Evolutionary conservation across 2,329 filamentous ascomycete genomes (phyloP).

Genomic region (Aspergillus quadricinctus): DNA sequence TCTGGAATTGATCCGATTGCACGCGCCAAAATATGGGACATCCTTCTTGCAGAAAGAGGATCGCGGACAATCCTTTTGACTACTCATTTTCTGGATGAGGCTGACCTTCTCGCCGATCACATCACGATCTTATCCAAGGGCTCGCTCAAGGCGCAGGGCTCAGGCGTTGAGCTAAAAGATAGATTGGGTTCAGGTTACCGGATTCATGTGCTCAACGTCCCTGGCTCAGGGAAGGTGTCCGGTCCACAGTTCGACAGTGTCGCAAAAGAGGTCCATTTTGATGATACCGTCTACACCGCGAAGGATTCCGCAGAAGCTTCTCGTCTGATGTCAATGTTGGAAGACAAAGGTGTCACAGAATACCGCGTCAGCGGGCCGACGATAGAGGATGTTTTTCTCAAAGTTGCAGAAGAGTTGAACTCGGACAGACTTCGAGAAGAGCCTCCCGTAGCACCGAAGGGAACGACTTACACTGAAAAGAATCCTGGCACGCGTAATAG

Average conservation of each 20-base stretch:
- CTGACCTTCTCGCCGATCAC: slow-evolving; percentile 81
- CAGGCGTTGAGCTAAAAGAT: slow-evolving; percentile 81
- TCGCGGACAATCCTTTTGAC: slow-evolving; percentile 79
- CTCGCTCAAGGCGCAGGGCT: slow-evolving; percentile 73
- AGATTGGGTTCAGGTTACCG: slow-evolving; percentile 78
- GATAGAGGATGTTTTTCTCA: slow-evolving; percentile 88
- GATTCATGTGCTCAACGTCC: slow-evolving; percentile 65
- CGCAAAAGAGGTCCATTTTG: slow-evolving; percentile 58
- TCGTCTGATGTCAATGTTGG: slow-evolving; percentile 64
- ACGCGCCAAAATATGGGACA: slow-evolving; percentile 89
- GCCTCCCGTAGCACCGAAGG: slow-evolving; percentile 8
- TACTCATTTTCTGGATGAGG: slow-evolving; percentile 91
- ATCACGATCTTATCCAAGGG: slow-evolving; percentile 87
- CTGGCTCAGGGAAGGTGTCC: slow-evolving; percentile 44
- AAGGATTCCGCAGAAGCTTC: slow-evolving; percentile 67
- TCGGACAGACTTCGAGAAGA: slow-evolving; percentile 5
- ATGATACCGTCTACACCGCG: slow-evolving; percentile 69
- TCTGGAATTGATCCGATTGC: slow-evolving; percentile 84
- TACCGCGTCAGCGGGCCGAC: slow-evolving; percentile 86
- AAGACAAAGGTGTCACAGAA: slow-evolving; percentile 63
- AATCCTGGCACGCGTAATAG: slow-evolving; percentile 9
- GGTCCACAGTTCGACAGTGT: slow-evolving; percentile 51
- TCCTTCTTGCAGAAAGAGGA: slow-evolving; percentile 78
- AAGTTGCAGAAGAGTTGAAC: slow-evolving; percentile 74
- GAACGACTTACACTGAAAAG: slow-evolving; percentile 9